phyloP scores from a whole-genome alignment of 2,329 filamentous ascomycete genomes.

The Cladosporium colombiae region DNA sequence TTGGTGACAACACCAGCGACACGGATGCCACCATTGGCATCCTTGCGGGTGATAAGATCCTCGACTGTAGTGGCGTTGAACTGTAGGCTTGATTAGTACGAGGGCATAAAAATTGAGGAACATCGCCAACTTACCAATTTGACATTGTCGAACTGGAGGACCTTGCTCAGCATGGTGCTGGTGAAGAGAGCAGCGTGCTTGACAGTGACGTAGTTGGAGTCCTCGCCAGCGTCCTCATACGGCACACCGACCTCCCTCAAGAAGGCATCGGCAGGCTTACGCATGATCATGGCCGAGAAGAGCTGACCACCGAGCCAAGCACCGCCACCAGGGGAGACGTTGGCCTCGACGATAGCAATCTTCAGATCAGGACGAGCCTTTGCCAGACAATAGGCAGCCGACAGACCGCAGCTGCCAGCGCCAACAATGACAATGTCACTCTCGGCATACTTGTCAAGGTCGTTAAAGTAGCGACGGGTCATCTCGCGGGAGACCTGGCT shows the following conservation, averaged over 20 bases:
- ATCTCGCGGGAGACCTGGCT: constrained; percentile 87
- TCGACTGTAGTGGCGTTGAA: constrained; percentile 95
- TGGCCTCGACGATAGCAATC: constrained; percentile 87
- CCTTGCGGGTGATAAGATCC: constrained; percentile 81
- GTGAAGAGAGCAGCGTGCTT: constrained; percentile 95
- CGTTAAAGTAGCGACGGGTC: constrained; percentile 88
- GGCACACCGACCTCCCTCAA: constrained; percentile 77
- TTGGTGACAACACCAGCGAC: constrained; percentile 92
- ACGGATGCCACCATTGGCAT: constrained; percentile 55
- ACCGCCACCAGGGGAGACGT: constrained; percentile 82
- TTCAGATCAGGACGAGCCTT: constrained; percentile 84
- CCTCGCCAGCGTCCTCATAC: constrained; percentile 76
- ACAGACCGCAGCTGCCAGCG: constrained; percentile 84
- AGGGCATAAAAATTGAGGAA: no score
- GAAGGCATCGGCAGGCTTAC: constrained; percentile 86
- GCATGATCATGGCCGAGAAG: constrained; percentile 94
- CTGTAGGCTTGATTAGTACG: neutral
- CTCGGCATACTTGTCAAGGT: constrained; percentile 86
- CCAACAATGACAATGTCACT: constrained; percentile 92
- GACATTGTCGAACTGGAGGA: constrained; percentile 82
- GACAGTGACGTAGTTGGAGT: constrained; percentile 75
- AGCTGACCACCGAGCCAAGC: constrained; percentile 94
- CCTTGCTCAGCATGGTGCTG: constrained; percentile 79
- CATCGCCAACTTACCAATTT: constrained; percentile 60
- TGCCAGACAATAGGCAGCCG: constrained; percentile 79